Evolutionary conservation across 176 grass and related monocot genomes (phyloP).

Genomic region (Zea mays): DNA sequence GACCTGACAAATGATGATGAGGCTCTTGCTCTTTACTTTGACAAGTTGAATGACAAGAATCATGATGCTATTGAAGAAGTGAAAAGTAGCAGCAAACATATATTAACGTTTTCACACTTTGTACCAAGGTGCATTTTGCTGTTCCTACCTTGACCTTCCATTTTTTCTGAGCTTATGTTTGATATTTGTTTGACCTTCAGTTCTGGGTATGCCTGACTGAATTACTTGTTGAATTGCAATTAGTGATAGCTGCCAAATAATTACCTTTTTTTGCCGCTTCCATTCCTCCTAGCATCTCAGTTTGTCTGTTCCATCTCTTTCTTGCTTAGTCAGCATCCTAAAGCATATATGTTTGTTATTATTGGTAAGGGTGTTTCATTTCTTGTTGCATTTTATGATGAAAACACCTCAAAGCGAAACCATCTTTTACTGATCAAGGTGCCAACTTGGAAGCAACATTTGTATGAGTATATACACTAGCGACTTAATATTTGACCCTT

Average conservation of each 20-base stretch:
- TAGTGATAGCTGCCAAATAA: neutral
- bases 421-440: neutral
- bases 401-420: conserved; percentile 7
- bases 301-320: neutral
- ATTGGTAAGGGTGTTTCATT: neutral
- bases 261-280: neutral
- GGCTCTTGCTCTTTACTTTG: conserved; percentile 78
- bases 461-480: neutral
- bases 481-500: neutral
- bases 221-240: conserved; percentile 10
- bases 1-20: conserved; percentile 61
- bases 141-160: conserved; percentile 12
- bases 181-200: conserved; percentile 17
- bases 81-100: conserved; percentile 60
- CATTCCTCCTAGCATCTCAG: neutral
- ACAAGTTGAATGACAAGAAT: conserved; percentile 81
- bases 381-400: conserved; percentile 12
- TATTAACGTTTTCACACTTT: conserved; percentile 96
- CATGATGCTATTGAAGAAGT: conserved; percentile 73
- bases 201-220: conserved; percentile 20
- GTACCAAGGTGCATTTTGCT: conserved; percentile 68
- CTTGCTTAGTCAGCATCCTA: neutral
- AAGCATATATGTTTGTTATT: conserved; percentile 13
- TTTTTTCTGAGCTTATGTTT: neutral
- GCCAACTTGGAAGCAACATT: neutral